These are phyloP conservation scores for Barnettozyma botsteinii DNA, from an alignment of 805 yeast genomes.

Conservation along the genomic window DNA sequence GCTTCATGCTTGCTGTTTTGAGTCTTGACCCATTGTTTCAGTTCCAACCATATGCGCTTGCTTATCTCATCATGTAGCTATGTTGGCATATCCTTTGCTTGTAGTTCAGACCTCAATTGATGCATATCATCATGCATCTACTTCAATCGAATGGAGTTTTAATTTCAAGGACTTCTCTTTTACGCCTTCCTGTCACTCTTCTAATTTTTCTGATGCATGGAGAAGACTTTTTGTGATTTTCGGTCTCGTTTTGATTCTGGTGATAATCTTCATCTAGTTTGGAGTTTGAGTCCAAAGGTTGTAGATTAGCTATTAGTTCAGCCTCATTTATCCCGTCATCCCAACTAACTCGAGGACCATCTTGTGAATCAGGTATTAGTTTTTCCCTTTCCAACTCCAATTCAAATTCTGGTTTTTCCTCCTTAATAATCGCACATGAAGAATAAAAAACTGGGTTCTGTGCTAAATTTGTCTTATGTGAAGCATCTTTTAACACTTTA, in stretches of 20 bases:
- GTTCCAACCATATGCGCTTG: too few relatives aligned
- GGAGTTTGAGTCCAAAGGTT: background rate
- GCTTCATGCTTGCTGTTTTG: too few relatives aligned
- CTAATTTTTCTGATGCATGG: background rate
- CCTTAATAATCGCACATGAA: constrained; percentile 1
- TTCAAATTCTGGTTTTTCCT: constrained; percentile 3
- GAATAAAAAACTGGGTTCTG: background rate
- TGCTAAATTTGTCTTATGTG: background rate
- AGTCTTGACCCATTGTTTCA: too few relatives aligned
- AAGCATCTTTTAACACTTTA: constrained; percentile 1
- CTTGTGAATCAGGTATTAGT: background rate
- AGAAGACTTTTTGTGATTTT: background rate
- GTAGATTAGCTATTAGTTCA: background rate
- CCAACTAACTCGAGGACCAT: constrained; percentile 6
- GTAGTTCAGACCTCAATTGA: too few relatives aligned
- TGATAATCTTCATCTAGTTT: too few relatives aligned
- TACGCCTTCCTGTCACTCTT: constrained; percentile 1
- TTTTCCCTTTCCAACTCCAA: constrained; percentile 5
- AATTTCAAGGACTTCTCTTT: background rate
- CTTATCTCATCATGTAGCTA: too few relatives aligned
- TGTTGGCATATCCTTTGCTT: too few relatives aligned
- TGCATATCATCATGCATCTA: too few relatives aligned
- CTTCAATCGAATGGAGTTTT: background rate
- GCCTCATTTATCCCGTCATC: constrained; percentile 1
- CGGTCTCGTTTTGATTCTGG: too few relatives aligned